A percentile compares a stretch with the other conserved stretches of the same genome.
phyloP scores from a whole-genome alignment of 1,284 basidiomycete species.

The Trametes polyzona region DNA sequence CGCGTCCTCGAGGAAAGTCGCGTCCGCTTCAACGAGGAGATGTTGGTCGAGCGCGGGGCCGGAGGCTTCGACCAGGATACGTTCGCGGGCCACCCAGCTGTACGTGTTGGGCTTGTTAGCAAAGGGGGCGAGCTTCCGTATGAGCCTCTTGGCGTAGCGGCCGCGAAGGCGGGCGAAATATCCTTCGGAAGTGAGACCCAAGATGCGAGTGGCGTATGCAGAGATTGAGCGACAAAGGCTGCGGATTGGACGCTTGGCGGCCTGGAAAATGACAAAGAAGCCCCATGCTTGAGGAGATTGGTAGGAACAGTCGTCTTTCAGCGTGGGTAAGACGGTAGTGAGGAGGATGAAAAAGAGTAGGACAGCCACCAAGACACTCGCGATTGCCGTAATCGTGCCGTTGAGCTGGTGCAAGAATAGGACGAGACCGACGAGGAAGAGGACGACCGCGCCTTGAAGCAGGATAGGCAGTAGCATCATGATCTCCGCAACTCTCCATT shows the following conservation, averaged over 20 bases:
- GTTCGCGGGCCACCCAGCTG: constrained; percentile 22
- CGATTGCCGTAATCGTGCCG: constrained; percentile 20
- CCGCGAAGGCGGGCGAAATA: constrained; percentile 7
- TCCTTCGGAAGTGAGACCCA: constrained; percentile 16
- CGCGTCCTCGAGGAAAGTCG: constrained; percentile 20
- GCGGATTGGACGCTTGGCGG: constrained; percentile 16
- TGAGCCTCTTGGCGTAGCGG: constrained; percentile 9
- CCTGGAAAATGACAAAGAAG: constrained; percentile 22
- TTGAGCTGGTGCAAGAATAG: constrained; percentile 28
- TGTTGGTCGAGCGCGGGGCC: constrained; percentile 19
- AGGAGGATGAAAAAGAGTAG: constrained; percentile 23
- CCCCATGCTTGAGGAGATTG: constrained; percentile 33
- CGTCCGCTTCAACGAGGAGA: constrained; percentile 21
- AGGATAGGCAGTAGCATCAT: constrained; percentile 34
- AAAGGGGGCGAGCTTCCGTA: constrained; percentile 13
- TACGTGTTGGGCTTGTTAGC: constrained; percentile 23
- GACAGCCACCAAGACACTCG: constrained; percentile 22
- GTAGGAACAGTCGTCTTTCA: constrained; percentile 30
- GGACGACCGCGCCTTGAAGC: constrained; percentile 32
- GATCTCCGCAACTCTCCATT: constrained; percentile 32
- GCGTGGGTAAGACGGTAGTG: constrained; percentile 29
- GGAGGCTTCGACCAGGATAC: constrained; percentile 15
- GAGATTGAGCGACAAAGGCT: constrained; percentile 3
- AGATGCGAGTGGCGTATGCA: background rate
- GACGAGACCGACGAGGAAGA: constrained; percentile 30